phyloP scores from a whole-genome alignment of 2,329 filamentous ascomycete genomes.

The Bipolaris gigantea region DNA sequence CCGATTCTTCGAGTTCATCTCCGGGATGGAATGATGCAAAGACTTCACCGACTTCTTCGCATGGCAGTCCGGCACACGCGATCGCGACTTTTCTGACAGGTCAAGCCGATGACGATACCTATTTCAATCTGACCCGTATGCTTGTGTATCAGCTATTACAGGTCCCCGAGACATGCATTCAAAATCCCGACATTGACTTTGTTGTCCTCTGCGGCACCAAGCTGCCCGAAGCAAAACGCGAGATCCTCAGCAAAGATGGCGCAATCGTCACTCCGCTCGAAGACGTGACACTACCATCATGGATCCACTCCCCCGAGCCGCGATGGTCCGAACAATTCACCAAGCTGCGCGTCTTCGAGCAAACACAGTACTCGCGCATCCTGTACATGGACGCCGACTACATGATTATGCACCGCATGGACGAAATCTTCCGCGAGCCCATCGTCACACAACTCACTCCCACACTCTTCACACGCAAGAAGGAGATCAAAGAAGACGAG shows the following conservation, averaged over 20 bases:
- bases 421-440: constrained; percentile 46
- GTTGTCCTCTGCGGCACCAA: constrained; percentile 44
- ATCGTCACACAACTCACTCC: constrained; percentile 24
- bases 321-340: constrained; percentile 51
- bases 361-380: constrained; percentile 48
- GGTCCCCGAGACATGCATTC: constrained; percentile 40
- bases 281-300: constrained; percentile 38
- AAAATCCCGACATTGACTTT: constrained; percentile 38
- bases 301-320: constrained; percentile 43
- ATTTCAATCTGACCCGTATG: constrained; percentile 46
- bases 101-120: constrained; percentile 33
- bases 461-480: neutral
- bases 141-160: constrained; percentile 21
- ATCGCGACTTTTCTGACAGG: constrained; percentile 48
- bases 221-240: constrained; percentile 18
- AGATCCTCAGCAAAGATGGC: constrained; percentile 44
- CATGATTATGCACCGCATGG: constrained; percentile 42
- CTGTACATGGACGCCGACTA: constrained; percentile 52
- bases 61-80: constrained; percentile 16
- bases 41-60: neutral
- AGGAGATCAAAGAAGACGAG: neutral
- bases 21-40: neutral
- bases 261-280: constrained; percentile 46
- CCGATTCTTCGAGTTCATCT: neutral
- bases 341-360: constrained; percentile 49